phyloP scores from a whole-genome alignment of 257 asterid genomes.

The Fraxinus pennsylvanica region DNA sequence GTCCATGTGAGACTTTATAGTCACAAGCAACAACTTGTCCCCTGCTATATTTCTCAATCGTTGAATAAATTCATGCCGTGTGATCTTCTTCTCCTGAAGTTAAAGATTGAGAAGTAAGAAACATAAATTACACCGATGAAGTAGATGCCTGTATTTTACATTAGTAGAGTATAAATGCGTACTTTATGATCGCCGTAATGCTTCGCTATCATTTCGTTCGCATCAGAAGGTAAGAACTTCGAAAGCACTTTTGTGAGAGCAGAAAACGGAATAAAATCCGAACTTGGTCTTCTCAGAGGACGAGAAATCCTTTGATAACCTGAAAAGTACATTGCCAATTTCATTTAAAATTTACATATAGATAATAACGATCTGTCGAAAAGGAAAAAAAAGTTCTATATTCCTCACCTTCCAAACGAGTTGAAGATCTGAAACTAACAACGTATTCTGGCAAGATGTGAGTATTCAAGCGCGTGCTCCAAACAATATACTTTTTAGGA shows the following conservation, averaged over 20 bases:
- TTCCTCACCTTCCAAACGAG: conserved; percentile 32
- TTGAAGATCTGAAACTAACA: conserved; percentile 44
- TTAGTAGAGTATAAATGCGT: not conserved
- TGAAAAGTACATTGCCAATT: conserved; percentile 16
- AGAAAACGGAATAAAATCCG: conserved; percentile 54
- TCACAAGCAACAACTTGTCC: conserved; percentile 41
- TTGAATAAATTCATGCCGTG: conserved; percentile 46
- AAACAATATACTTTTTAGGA: conserved; percentile 53
- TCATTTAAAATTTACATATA: not conserved
- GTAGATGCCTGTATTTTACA: not conserved
- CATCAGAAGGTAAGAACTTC: conserved; percentile 45
- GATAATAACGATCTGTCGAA: too few species aligned
- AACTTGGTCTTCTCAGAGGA: conserved; percentile 38
- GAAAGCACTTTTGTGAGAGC: conserved; percentile 37
- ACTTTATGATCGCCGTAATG: conserved; percentile 48
- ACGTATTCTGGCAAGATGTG: conserved; percentile 61
- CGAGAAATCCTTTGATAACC: conserved; percentile 25
- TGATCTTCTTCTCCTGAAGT: conserved; percentile 45
- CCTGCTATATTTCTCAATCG: conserved; percentile 52
- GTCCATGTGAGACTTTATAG: conserved; percentile 39
- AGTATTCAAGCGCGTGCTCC: conserved; percentile 61
- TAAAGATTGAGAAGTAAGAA: not conserved
- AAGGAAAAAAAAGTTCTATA: too few species aligned
- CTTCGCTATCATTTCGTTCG: conserved; percentile 36
- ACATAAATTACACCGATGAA: not conserved